Conservation (phyloP, 768 basidiomycete genomes). For the Suillus clintonianus region DNA sequence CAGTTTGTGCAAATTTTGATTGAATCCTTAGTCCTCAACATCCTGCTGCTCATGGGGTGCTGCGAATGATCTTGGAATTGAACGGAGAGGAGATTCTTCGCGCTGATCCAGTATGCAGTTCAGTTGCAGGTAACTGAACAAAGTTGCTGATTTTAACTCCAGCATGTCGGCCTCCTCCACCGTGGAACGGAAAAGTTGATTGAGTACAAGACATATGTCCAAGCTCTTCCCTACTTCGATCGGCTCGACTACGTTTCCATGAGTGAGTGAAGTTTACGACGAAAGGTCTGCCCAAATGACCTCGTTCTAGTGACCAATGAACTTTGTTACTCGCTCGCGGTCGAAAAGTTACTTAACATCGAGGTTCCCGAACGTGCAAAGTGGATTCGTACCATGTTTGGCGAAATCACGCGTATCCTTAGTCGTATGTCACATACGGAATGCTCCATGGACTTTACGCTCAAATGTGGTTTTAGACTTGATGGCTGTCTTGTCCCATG, state of each 20-base stretch:
- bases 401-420: conserved; percentile 93
- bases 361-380: conserved; percentile 96
- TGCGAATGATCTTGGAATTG: conserved; percentile 94
- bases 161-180: conserved; percentile 96
- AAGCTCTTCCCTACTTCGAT: conserved; percentile 98
- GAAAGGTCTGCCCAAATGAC: not conserved
- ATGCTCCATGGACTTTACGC: not conserved
- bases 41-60: conserved; percentile 97
- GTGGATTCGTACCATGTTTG: conserved; percentile 97
- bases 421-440: conserved; percentile 65
- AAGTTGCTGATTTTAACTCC: not conserved
- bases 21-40: conserved; percentile 70
- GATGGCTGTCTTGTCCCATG: conserved; percentile 95
- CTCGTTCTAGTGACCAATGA: conserved; percentile 91
- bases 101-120: conserved; percentile 69
- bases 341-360: conserved; percentile 97
- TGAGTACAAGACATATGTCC: conserved; percentile 97
- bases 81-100: conserved; percentile 96
- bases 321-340: conserved; percentile 93
- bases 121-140: not conserved
- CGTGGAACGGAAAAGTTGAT: conserved; percentile 98
- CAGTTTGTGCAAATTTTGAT: not conserved
- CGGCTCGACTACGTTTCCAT: conserved; percentile 99
- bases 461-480: conserved; percentile 53
- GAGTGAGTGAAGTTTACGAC: conserved; percentile 61